Evolutionary conservation across 495 filamentous ascomycete genomes (phyloP), one percentile per base, ranked within the genome.

Genomic region (Bacidia gigantensis): DNA sequence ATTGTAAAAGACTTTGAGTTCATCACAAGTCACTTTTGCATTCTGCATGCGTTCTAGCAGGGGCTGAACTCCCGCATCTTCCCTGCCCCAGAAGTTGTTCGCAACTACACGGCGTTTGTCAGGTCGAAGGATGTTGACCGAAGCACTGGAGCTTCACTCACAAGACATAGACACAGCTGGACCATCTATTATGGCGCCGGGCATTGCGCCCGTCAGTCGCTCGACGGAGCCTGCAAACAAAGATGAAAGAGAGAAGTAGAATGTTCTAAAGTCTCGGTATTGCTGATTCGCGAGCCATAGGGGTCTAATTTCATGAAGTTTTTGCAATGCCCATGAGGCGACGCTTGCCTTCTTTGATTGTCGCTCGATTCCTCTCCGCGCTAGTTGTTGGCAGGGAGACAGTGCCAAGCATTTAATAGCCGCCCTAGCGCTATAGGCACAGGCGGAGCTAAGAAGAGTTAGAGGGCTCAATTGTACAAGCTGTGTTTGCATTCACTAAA

Each of bases 21-120:
- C 93, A 62, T 99, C 93, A 65, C 84, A 92, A 11, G 93, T 96
- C 55, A 83, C 76, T 73, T 99, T 99, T 26, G 93, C 84, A 72
- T 82, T 83, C 64, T 90, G 86, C 87, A 99, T 94, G 62, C 93
- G 89, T 64, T 93, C 87, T 40, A 99, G 77, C 67, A 99, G 79
- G 50, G 93, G 93, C 42, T 75, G 74, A 58, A 97, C 86, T 58
- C 93, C 93, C 39, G 93, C 93, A 72, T 99, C 93, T 65, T 99
- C 89, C 73, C 90, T 96, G 55, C 93, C 93, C 93, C 93, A 99
- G 69, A 99, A 99, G 65, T 99, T 97, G 70, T 97, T 97, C 61
- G 93, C 89, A 68, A 97, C 88, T 95, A 58, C 14, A 35, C 14
- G 14, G 29, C 14, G 14, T 14, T 35, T 5, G 5, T 35, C n/a